Base-by-base conservation (phyloP, 331 rosid species). In the Malus hybrid region DNA sequence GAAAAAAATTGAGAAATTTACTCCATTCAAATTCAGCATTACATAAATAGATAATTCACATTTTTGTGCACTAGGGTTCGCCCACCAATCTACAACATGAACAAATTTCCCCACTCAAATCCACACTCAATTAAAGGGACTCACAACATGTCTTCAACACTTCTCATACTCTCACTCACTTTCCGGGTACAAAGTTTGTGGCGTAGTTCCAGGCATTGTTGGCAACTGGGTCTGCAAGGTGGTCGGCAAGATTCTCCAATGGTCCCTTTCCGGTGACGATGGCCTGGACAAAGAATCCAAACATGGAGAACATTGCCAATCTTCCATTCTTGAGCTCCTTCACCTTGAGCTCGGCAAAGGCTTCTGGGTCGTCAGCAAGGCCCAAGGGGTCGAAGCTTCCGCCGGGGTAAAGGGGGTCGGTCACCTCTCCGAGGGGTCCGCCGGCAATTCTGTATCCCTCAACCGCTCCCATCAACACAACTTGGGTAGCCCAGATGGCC, bases 401-500 rank as follows among this genome's bases (percentile, higher is more conserved):
- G 24, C 24, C 24, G 24, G 24, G 24, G 24, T 24, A 24, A 24
- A 24, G 24, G 24, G 24, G 24, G 24, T 24, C 24, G 24, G 80
- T 79, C 2, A 91, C 85, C 83, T 90, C 98, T 3, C 98, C 98
- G 0, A 93, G 94, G 0, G 97, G 97, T 9, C 97, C 98, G 39
- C 97, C 89, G 0, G 94, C 98, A 76, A 93, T 86, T 63, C 90
- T 85, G 85, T 93, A 93, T 0, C 97, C 97, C 81, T 93, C 98
- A 9, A 91, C 91, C 0, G 98, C 96, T 0, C 97, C 98, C 97
- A 93, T 91, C 74, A 91, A 55, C 67, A 93, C 18, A 1, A 89
- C 97, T 13, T 93, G 96, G 6, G 36, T 5, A 2, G 98, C 96
- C 97, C 97, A 91, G 16, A 93, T 93, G 63, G 98, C 94, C 63